A percentile compares a stretch with the other conserved stretches of the same genome.
phyloP scores from a whole-genome alignment of 1,284 basidiomycete genomes.

The Cryptococcus sp. region DNA sequence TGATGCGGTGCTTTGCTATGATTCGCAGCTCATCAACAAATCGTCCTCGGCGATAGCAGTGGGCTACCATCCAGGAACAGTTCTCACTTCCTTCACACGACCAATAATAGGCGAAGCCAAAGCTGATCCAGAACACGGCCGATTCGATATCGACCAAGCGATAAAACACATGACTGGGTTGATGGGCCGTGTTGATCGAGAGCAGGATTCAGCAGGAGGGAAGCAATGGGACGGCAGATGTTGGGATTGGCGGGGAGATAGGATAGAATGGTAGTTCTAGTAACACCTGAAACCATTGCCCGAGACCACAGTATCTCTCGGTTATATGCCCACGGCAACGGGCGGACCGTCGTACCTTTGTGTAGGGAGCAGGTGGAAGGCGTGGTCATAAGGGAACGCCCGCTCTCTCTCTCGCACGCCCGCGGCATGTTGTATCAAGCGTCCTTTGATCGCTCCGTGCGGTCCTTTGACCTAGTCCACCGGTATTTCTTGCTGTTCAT shows the following conservation, averaged over 20 bases:
- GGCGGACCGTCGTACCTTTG: too few species aligned
- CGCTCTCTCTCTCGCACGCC: too few species aligned
- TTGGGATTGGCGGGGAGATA: conserved; percentile 70
- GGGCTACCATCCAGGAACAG: conserved; percentile 52
- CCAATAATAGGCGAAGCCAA: conserved; percentile 44
- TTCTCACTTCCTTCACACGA: conserved; percentile 43
- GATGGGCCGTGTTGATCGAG: conserved; percentile 53
- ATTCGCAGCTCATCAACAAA: conserved; percentile 24
- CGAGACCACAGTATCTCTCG: too few species aligned
- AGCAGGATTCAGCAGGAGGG: conserved; percentile 18
- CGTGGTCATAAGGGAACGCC: too few species aligned
- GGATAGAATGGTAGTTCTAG: conserved; percentile 52
- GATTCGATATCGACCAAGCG: conserved; percentile 66
- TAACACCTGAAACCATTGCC: too few species aligned
- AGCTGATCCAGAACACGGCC: conserved; percentile 50
- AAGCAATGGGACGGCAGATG: conserved; percentile 63
- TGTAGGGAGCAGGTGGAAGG: too few species aligned
- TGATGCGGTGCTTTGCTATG: neutral
- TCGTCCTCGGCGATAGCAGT: conserved; percentile 53
- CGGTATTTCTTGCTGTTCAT: too few species aligned
- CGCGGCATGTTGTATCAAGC: too few species aligned
- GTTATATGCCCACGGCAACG: too few species aligned
- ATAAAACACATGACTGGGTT: conserved; percentile 63
- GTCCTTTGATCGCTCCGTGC: too few species aligned
- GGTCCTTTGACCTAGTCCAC: too few species aligned